A percentile compares a stretch with the other conserved stretches of the same genome.
These are phyloP conservation scores for Kwoniella newhampshirensis DNA, from an alignment of 768 basidiomycete genomes.

Conservation along the genomic window DNA sequence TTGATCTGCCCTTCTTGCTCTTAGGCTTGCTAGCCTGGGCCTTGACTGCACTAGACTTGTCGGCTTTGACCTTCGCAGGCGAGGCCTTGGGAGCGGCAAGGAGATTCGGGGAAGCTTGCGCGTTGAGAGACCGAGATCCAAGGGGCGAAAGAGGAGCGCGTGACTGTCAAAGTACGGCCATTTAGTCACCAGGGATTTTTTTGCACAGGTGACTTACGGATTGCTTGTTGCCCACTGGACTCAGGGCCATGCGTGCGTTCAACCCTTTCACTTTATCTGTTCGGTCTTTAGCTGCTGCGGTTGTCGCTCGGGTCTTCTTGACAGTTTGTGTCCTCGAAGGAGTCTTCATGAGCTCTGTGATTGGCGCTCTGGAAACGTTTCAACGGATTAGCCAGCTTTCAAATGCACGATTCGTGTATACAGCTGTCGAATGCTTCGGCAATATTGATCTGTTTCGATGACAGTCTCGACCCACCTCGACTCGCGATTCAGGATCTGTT, in stretches of 20 bases:
- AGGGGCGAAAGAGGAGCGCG: constrained; percentile 42
- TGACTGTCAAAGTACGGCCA: background rate
- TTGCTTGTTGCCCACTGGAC: constrained; percentile 30
- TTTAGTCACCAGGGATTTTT: background rate
- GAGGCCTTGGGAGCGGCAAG: constrained; percentile 11
- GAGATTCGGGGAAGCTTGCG: constrained; percentile 4
- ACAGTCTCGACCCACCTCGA: constrained; percentile 21
- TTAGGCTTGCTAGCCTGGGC: constrained; percentile 9
- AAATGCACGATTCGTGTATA: too few species aligned
- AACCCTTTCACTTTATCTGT: constrained; percentile 38
- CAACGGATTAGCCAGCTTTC: too few species aligned
- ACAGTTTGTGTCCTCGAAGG: constrained; percentile 45
- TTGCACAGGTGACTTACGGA: constrained; percentile 3
- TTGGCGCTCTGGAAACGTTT: constrained; percentile 24
- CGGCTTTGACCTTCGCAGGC: constrained; percentile 2
- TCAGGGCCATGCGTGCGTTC: constrained; percentile 30
- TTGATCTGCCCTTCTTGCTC: constrained; percentile 18
- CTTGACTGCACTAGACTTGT: constrained; percentile 4
- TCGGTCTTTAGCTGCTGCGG: constrained; percentile 38
- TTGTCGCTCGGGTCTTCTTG: constrained; percentile 50
- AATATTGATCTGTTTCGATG: background rate
- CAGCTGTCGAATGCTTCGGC: background rate
- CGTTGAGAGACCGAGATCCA: constrained; percentile 32
- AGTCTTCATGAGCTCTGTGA: constrained; percentile 49
- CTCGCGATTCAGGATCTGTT: constrained; percentile 31